Base-by-base conservation (phyloP, 2,329 filamentous ascomycete genomes). In the Diaporthe ampelina region DNA sequence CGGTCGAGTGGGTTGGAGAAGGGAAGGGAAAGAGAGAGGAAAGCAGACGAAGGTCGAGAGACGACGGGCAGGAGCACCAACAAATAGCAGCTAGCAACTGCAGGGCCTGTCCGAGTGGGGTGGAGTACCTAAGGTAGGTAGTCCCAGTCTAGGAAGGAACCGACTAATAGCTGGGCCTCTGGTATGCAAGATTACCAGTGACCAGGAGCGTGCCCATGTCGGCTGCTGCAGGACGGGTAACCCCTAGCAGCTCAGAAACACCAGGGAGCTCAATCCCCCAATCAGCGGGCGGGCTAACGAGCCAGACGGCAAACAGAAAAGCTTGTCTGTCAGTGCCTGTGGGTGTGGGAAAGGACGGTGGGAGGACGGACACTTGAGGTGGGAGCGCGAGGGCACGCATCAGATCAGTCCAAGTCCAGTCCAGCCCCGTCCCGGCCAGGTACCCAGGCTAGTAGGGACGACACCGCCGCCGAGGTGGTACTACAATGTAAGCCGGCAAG, bases 1-100 rank as follows among this genome's bases (percentile, higher is more conserved):
- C 69, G 45, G 73, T 67, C 75, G 70, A 76, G 75, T 76, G 75
- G 35, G 75, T 76, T 76, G 73, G 67, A 70, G 35, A 58, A 61
- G 56, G 63, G 50, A 67, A 65, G 59, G 68, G 67, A 43, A 32
- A 29, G 37, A 63, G 32, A 52, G n/a, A 29, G 52, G 50, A 56
- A 68, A 68, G 58, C 57, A 29, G 40, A 24, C 74, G 29, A 45
- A 35, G 29, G 45, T 37, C 54, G 65, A 48, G 45, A 56, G 54
- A 45, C 24, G 69, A 68, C 35, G 74, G 75, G 73, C 63, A 70
- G 37, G 58, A 70, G 73, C 54, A 69, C 32, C 63, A 76, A 76
- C 75, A 76, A 76, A 76, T 75, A 76, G 69, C 63, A 67, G 65
- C 24, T 63, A 48, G 45, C 45, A 48, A 19, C 45, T 48, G 45